Conservation (phyloP, 2,329 filamentous ascomycete species). For the Herpotrichia juniperi region DNA sequence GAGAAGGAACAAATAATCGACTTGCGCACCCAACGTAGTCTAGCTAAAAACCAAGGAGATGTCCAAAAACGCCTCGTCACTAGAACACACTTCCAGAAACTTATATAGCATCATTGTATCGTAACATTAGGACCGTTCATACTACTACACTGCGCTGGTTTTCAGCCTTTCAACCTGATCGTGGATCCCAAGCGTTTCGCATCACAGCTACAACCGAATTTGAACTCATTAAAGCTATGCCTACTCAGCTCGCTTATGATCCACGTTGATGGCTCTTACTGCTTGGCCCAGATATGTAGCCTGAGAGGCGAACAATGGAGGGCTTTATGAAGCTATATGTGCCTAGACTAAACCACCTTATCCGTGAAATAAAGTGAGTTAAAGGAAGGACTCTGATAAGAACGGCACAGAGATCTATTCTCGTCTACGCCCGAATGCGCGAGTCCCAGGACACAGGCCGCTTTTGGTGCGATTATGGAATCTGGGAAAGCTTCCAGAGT, state of each 20-base stretch:
- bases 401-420: neutral
- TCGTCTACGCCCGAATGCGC: slow-evolving; percentile 39
- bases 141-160: slow-evolving; percentile 51
- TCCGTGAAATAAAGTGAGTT: slow-evolving; percentile 40
- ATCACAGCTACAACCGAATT: slow-evolving; percentile 49
- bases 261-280: slow-evolving; percentile 51
- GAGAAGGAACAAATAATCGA: slow-evolving; percentile 27
- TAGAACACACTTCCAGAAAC: slow-evolving; percentile 19
- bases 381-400: slow-evolving; percentile 19
- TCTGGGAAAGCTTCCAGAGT: slow-evolving; percentile 45
- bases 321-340: slow-evolving; percentile 34
- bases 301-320: slow-evolving; percentile 23
- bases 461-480: slow-evolving; percentile 50
- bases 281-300: slow-evolving; percentile 27
- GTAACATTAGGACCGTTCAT: slow-evolving; percentile 34
- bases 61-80: slow-evolving; percentile 29
- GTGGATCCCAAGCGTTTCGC: slow-evolving; percentile 41
- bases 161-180: slow-evolving; percentile 49
- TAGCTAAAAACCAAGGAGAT: slow-evolving; percentile 25
- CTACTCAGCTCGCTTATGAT: slow-evolving; percentile 46
- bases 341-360: slow-evolving; percentile 46
- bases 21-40: slow-evolving; percentile 28
- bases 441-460: slow-evolving; percentile 41
- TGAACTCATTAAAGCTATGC: slow-evolving; percentile 52
- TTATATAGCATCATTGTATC: slow-evolving; percentile 17